A percentile compares a stretch with the other conserved stretches of the same genome.
Evolutionary conservation across 805 yeast species (phyloP).

Genomic region (Phaffomyces thermotolerans): DNA sequence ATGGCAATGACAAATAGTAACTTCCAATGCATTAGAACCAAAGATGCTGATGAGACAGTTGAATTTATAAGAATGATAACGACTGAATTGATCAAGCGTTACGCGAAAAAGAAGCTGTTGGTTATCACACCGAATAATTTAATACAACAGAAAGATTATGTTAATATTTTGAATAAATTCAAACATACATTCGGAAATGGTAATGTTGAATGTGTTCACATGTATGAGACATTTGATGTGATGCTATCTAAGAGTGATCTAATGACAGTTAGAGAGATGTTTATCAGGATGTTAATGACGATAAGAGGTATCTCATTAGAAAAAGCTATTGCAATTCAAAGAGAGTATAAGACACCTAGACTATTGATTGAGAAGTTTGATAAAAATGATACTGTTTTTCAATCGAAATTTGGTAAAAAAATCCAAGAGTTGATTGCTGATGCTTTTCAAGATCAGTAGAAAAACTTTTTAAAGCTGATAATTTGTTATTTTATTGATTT

Average conservation of each 20-base stretch:
- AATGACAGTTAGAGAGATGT: constrained; percentile 70
- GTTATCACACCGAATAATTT: constrained; percentile 48
- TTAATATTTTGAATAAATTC: constrained; percentile 33
- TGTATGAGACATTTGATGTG: constrained; percentile 50
- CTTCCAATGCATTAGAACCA: constrained; percentile 63
- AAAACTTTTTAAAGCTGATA: not conserved
- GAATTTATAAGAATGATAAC: constrained; percentile 48
- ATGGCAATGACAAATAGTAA: constrained; percentile 57
- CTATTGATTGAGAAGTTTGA: constrained; percentile 44
- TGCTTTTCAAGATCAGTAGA: constrained; percentile 5
- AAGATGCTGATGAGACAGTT: constrained; percentile 68
- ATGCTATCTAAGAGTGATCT: constrained; percentile 63
- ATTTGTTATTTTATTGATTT: not conserved
- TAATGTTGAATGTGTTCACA: constrained; percentile 35
- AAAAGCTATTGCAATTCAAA: constrained; percentile 75
- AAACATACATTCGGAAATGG: constrained; percentile 35
- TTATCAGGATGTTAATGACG: constrained; percentile 68
- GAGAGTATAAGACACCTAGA: constrained; percentile 61
- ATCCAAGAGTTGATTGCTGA: constrained; percentile 16
- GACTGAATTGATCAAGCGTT: constrained; percentile 32
- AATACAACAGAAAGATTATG: constrained; percentile 44
- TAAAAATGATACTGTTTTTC: constrained; percentile 15
- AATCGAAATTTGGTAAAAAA: constrained; percentile 26
- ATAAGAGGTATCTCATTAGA: constrained; percentile 78
- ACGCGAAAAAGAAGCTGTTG: constrained; percentile 32